Evolutionary conservation across 176 grass and related monocot species (phyloP).

Genomic region (Musa troglodytarum): DNA sequence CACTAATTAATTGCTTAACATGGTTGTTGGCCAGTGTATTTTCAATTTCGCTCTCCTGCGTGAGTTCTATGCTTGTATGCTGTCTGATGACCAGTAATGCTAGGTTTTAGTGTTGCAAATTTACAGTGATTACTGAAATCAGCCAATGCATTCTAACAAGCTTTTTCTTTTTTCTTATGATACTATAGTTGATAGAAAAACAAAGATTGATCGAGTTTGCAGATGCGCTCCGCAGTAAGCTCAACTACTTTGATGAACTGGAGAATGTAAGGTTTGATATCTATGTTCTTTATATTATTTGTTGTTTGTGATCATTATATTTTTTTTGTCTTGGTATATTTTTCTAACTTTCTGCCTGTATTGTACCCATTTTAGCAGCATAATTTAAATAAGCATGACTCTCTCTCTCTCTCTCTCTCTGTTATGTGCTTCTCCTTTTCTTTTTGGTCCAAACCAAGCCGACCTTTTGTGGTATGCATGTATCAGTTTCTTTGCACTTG

Average conservation of each 20-base stretch:
- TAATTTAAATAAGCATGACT: background rate
- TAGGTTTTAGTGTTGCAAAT: no score
- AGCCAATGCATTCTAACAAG: background rate
- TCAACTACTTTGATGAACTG: slow-evolving; percentile 93
- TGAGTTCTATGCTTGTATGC: background rate
- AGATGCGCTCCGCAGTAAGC: slow-evolving; percentile 75
- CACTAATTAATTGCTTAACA: background rate
- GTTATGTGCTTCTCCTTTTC: no score
- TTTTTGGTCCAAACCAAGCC: no score
- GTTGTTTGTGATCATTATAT: background rate
- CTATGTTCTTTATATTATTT: slow-evolving; percentile 1
- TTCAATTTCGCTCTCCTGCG: background rate
- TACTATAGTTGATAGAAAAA: slow-evolving; percentile 77
- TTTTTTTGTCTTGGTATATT: background rate
- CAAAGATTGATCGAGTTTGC: slow-evolving; percentile 94
- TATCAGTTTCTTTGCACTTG: no score
- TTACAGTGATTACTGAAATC: background rate
- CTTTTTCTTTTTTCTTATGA: background rate
- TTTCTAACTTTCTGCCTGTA: background rate
- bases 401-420: background rate
- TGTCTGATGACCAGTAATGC: background rate
- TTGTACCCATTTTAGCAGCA: background rate
- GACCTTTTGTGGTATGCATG: no score
- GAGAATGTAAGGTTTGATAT: slow-evolving; percentile 85
- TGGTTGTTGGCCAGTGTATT: background rate